These are phyloP conservation scores for Alternaria panax DNA, from an alignment of 2,329 filamentous ascomycete genomes.

Conservation along the genomic window DNA sequence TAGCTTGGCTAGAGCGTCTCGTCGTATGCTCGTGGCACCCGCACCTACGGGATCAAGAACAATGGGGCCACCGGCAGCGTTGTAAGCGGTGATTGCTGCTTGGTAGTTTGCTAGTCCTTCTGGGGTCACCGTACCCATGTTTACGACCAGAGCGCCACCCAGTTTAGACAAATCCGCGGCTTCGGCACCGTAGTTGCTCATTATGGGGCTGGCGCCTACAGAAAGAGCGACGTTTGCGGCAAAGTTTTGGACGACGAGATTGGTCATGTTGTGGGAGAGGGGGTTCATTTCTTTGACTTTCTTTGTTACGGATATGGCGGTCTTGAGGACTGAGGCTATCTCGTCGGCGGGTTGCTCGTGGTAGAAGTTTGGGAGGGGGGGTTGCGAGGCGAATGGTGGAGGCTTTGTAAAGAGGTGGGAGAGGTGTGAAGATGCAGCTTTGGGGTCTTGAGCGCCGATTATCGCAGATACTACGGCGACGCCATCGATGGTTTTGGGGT, in stretches of 20 bases:
- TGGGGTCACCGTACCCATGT: conserved; percentile 90
- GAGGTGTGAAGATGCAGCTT: conserved; percentile 67
- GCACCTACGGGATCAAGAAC: conserved; percentile 91
- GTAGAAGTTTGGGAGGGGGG: conserved; percentile 25
- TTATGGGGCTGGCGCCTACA: conserved; percentile 88
- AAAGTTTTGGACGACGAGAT: conserved; percentile 93
- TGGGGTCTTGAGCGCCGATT: conserved; percentile 74
- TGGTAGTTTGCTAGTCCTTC: conserved; percentile 75
- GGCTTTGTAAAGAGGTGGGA: conserved; percentile 59
- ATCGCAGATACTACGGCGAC: conserved; percentile 91
- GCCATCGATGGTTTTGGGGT: conserved; percentile 72
- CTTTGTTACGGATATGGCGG: conserved; percentile 58
- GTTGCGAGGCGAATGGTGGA: conserved; percentile 35
- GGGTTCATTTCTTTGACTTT: conserved; percentile 70
- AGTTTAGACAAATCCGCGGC: conserved; percentile 79
- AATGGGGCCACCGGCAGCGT: conserved; percentile 74
- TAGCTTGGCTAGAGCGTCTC: conserved; percentile 73
- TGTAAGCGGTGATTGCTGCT: conserved; percentile 81
- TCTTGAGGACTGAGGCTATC: conserved; percentile 22
- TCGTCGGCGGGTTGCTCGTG: conserved; percentile 27
- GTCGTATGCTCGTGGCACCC: conserved; percentile 79
- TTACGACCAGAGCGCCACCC: conserved; percentile 82
- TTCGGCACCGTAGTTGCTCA: conserved; percentile 88
- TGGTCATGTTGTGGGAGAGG: conserved; percentile 96
- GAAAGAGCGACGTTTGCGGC: conserved; percentile 88